Conservation (phyloP, 495 filamentous ascomycete species). For the Chaetomium tenue region DNA sequence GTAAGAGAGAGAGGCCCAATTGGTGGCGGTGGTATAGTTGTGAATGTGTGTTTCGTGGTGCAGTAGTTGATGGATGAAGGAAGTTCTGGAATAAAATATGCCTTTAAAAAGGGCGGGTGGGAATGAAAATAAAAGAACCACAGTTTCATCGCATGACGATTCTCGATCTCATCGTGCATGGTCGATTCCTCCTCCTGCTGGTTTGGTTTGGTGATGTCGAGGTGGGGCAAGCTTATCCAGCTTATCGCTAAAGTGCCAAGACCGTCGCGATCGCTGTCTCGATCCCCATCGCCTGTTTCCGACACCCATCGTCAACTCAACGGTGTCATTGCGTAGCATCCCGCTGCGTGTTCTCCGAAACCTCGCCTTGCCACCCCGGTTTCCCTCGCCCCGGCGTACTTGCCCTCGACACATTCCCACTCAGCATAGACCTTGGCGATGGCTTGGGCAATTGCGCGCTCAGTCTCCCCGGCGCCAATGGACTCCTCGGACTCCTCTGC, state of each 20-base stretch:
- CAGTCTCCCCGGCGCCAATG: constrained; percentile 4
- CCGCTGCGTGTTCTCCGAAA: neutral
- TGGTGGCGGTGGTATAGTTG: neutral
- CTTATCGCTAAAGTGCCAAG: neutral
- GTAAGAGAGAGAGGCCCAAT: neutral
- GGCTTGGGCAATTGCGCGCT: constrained; percentile 18
- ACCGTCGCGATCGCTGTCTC: neutral
- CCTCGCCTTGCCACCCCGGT: neutral
- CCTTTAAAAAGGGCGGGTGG: neutral
- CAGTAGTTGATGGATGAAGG: neutral
- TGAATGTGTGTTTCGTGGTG: neutral
- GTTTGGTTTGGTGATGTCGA: neutral
- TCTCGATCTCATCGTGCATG: neutral
- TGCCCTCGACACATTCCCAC: neutral
- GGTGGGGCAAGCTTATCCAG: constrained; percentile 9
- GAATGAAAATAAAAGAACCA: neutral
- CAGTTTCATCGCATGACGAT: neutral
- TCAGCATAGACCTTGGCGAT: constrained; percentile 1
- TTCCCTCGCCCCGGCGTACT: neutral
- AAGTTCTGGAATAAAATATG: neutral
- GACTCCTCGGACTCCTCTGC: constrained; percentile 21
- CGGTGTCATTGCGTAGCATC: constrained; percentile 11
- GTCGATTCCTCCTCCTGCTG: neutral
- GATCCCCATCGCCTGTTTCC: neutral
- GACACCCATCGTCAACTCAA: neutral